Base-by-base conservation (phyloP, 352 stramenopile genomes). In the Phytopythium chamaehyphon region DNA sequence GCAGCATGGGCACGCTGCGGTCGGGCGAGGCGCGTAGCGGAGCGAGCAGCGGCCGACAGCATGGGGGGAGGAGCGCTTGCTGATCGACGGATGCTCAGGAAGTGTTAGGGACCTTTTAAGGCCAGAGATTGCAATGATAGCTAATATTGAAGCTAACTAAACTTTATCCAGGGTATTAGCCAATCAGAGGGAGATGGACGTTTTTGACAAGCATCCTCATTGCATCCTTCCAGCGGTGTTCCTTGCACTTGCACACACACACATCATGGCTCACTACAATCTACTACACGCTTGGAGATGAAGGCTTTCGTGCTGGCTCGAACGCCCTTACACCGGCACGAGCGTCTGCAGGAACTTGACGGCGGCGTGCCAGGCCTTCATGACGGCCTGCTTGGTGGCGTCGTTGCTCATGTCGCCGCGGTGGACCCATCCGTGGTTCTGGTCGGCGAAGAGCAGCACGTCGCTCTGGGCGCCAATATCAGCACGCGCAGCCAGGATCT, bases 401-500 rank as follows among this genome's bases (percentile, higher is more conserved):
- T 71, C 59, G 60, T 93, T 73, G 52, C 69, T 47, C 45, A 90
- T 68, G 70, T 95, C 84, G 48, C 82, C 80, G 54, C 84, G 84
- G 64, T 91, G 74, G 54, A 93, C 80, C 82, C 82, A 95, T 36
- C 84, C 84, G 64, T 95, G 84, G 18, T 83, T 76, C 71, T 84
- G 60, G 52, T 83, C 64, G 11, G 76, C 60, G 52, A 90, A 95
- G 24, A 87, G 63, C 48, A 85, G 51, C 54, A 85, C 77, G 22
- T 85, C 68, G 37, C 76, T 86, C 48, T 78, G 57, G 11, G 69
- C 45, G 18, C 64, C 69, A 40, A 84, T 80, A 46, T 84, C 73
- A 1, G 63, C 61, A 44, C 73, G 73, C 21, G 62, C 60, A 55
- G 68, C 69, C 35, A 93, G 56, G 57, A 89, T 89, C 64, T 82